Conservation (phyloP, 306 rosid genomes). For the Vigna hirtella region DNA sequence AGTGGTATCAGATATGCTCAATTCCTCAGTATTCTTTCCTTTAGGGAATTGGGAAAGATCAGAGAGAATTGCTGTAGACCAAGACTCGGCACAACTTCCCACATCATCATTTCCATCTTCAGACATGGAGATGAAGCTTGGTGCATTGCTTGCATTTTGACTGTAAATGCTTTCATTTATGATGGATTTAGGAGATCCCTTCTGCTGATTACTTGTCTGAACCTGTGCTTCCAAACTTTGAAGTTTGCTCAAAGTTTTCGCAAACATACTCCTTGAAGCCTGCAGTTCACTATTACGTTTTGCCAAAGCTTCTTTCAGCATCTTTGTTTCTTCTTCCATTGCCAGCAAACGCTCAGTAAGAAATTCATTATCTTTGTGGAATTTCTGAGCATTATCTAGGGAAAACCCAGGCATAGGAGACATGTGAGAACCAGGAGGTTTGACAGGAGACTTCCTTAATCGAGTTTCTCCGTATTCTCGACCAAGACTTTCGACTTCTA, state of each 20-base stretch:
- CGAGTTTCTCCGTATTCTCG: conserved; percentile 87
- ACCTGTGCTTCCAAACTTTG: conserved; percentile 82
- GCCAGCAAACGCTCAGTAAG: conserved; percentile 84
- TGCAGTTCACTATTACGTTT: conserved; percentile 96
- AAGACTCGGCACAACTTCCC: conserved; percentile 80
- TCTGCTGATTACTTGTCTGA: conserved; percentile 65
- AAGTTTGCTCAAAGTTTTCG: conserved; percentile 83
- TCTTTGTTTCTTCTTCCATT: conserved; percentile 96
- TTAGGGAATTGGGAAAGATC: conserved; percentile 69
- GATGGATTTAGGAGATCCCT: conserved; percentile 78
- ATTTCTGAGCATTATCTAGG: conserved; percentile 73
- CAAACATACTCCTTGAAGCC: conserved; percentile 92
- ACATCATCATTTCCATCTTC: conserved; percentile 93
- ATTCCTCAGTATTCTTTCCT: conserved; percentile 65
- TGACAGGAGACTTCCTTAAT: conserved; percentile 79
- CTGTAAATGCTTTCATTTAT: conserved; percentile 70
- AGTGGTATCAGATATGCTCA: conserved; percentile 65
- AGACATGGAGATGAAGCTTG: conserved; percentile 83
- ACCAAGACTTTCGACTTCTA: conserved; percentile 96
- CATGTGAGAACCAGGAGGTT: conserved; percentile 72
- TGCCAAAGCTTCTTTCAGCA: conserved; percentile 97
- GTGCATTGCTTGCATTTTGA: conserved; percentile 78
- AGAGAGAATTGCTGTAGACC: conserved; percentile 65
- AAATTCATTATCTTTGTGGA: conserved; percentile 94
- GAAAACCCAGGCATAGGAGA: conserved; percentile 74